Evolutionary conservation across 2,329 filamentous ascomycete species (phyloP).

Genomic region (Cytospora schulzeri): DNA sequence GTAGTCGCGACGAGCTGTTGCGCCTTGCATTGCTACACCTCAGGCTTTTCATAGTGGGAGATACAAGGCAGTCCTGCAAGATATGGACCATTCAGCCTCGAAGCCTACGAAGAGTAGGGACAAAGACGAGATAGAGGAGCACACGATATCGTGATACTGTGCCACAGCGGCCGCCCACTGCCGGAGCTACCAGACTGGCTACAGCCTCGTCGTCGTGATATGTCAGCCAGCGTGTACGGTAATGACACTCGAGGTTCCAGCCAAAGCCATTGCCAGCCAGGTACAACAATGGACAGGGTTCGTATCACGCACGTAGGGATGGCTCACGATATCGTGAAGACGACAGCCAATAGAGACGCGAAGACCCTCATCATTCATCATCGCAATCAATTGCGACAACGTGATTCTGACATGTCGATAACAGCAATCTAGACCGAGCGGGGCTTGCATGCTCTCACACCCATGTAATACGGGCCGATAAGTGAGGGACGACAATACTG

Average conservation of each 20-base stretch:
- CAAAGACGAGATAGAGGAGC: neutral
- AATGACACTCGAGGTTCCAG: neutral
- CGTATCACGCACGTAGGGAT: neutral
- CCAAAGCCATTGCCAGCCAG: neutral
- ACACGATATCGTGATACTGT: neutral
- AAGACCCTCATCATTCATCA: neutral
- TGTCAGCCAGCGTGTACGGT: neutral
- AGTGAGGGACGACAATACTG: neutral
- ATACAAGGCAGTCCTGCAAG: neutral
- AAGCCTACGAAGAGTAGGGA: neutral
- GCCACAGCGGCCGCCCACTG: neutral
- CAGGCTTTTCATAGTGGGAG: neutral
- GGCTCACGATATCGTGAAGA: neutral
- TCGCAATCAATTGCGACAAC: neutral
- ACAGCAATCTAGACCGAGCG: neutral
- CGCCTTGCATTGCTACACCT: neutral
- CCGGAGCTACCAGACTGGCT: neutral
- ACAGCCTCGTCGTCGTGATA: neutral
- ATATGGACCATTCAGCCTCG: neutral
- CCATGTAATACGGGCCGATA: neutral
- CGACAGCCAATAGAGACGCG: neutral
- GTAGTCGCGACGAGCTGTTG: neutral
- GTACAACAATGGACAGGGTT: neutral
- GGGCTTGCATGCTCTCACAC: neutral
- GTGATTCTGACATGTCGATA: neutral